Evolutionary conservation across 2,329 filamentous ascomycete genomes (phyloP).

Genomic region (Talaromyces funiculosus): DNA sequence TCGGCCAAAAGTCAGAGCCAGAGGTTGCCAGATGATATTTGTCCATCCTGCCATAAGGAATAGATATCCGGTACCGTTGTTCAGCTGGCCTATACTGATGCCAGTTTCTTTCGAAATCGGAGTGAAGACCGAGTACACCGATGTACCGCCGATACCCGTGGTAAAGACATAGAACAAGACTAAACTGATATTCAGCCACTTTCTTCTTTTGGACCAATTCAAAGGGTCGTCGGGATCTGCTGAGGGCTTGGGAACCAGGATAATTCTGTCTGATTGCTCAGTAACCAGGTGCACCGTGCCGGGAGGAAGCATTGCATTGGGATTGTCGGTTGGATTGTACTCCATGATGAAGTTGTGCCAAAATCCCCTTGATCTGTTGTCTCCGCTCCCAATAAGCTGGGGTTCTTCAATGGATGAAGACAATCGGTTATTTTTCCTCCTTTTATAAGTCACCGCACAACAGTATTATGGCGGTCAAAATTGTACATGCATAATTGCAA

Average conservation of each 20-base stretch:
- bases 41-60: conserved; percentile 30
- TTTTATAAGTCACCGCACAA: neutral
- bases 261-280: conserved; percentile 22
- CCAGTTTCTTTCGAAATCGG: conserved; percentile 40
- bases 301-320: conserved; percentile 17
- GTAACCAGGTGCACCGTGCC: conserved; percentile 37
- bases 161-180: conserved; percentile 26
- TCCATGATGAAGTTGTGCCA: neutral
- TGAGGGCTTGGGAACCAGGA: conserved; percentile 33
- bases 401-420: neutral
- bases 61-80: conserved; percentile 43
- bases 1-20: conserved; percentile 27
- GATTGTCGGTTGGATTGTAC: neutral
- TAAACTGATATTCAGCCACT: conserved; percentile 19
- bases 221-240: conserved; percentile 37
- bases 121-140: conserved; percentile 31
- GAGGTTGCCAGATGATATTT: conserved; percentile 31
- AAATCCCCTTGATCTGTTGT: neutral
- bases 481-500: neutral
- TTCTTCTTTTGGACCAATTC: conserved; percentile 33
- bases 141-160: conserved; percentile 27
- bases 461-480: neutral
- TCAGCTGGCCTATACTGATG: conserved; percentile 40
- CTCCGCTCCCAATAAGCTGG: neutral
- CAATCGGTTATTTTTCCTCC: neutral